A percentile compares a stretch with the other conserved stretches of the same genome.
phyloP scores from a whole-genome alignment of 345 rosid species.

The Brassica napus region DNA sequence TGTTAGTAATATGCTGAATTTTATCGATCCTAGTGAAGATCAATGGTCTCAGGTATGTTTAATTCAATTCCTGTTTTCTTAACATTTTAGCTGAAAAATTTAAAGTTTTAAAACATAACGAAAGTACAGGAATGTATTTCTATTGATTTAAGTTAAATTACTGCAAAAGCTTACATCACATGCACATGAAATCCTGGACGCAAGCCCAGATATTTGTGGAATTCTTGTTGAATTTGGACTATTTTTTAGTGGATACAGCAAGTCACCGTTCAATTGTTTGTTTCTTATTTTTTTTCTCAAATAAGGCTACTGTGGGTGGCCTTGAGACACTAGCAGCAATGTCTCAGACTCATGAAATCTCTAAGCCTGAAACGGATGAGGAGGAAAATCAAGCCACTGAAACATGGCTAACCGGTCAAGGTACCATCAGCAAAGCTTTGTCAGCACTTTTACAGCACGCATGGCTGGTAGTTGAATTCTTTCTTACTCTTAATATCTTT shows the following conservation, averaged over 20 bases:
- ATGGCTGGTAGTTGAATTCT: constrained; percentile 51
- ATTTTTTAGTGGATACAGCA: constrained; percentile 3
- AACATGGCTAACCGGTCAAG: constrained; percentile 57
- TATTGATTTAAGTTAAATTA: background rate
- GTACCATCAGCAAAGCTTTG: constrained; percentile 62
- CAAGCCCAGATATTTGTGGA: constrained; percentile 7
- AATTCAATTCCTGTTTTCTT: constrained; percentile 19
- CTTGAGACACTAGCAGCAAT: constrained; percentile 69
- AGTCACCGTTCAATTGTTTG: constrained; percentile 3
- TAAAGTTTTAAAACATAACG: constrained; percentile 11
- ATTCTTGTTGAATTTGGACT: background rate
- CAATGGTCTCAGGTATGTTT: constrained; percentile 73
- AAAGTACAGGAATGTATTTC: constrained; percentile 3
- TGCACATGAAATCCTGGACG: constrained; percentile 13
- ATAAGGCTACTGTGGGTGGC: constrained; percentile 66
- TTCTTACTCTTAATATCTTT: constrained; percentile 29
- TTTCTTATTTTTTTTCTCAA: constrained; percentile 22
- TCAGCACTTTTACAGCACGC: constrained; percentile 72
- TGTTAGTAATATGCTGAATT: constrained; percentile 52
- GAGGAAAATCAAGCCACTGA: constrained; percentile 43
- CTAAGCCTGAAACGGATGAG: constrained; percentile 53
- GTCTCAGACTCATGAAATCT: constrained; percentile 70
- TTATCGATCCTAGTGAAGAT: constrained; percentile 50
- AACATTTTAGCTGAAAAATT: background rate
- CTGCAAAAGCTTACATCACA: constrained; percentile 10